These are phyloP conservation scores for Hortaea werneckii DNA, from an alignment of 2,329 filamentous ascomycete genomes.

Conservation along the genomic window DNA sequence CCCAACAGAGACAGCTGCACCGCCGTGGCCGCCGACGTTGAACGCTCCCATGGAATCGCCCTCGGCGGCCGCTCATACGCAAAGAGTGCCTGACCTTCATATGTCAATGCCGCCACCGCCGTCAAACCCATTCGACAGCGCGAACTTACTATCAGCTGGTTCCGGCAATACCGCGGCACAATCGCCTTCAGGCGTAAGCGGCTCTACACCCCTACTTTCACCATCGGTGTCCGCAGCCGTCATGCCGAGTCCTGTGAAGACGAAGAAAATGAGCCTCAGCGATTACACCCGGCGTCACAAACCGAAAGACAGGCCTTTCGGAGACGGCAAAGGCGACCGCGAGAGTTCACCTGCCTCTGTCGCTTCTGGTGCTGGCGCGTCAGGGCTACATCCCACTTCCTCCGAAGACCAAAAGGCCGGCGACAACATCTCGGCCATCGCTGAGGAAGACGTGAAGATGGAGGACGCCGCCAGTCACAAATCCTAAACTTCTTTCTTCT, in stretches of 20 bases:
- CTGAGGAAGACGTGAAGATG: conserved; percentile 3
- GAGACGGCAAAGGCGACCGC: conserved; percentile 14
- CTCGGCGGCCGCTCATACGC: background rate
- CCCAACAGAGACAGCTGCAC: background rate
- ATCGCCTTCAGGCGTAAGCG: conserved; percentile 14
- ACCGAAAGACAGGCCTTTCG: conserved; percentile 11
- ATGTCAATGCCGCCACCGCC: conserved; percentile 25
- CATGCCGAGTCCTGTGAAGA: conserved; percentile 30
- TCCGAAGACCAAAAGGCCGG: conserved; percentile 6
- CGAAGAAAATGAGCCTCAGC: conserved; percentile 42
- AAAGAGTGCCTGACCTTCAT: conserved; percentile 20
- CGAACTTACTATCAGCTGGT: conserved; percentile 12
- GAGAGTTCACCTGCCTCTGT: conserved; percentile 23
- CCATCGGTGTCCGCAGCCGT: conserved; percentile 32
- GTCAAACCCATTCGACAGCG: conserved; percentile 14
- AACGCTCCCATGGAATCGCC: background rate
- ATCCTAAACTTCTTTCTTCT: background rate
- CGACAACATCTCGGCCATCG: background rate
- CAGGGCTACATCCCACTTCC: conserved; percentile 13
- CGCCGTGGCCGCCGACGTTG: background rate
- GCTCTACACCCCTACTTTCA: conserved; percentile 19
- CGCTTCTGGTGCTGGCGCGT: conserved; percentile 15
- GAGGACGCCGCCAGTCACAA: background rate
- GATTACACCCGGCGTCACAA: conserved; percentile 39
- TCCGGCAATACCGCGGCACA: conserved; percentile 8